Evolutionary conservation across 495 filamentous ascomycete genomes (phyloP), one percentile per base, ranked within the genome.

Genomic region (Penicillium lividum): DNA sequence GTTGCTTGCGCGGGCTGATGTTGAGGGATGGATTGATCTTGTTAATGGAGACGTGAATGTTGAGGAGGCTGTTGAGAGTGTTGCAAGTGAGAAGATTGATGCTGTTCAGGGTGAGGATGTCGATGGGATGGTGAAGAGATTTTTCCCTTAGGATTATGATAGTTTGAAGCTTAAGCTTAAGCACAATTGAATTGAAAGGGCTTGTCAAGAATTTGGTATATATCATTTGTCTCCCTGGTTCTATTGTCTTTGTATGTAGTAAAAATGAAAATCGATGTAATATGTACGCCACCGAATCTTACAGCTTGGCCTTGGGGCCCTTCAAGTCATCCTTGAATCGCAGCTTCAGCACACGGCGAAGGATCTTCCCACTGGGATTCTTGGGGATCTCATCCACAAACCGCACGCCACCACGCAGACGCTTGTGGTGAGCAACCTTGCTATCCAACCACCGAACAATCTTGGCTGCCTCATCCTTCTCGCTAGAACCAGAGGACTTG

Each of bases 341-440:
- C 46, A 79, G 72, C 65, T 84, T 84, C 64, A 88, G 67, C 40
- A 93, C 55, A 44, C 91, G 80, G 60, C 93, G 86, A 64, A 98
- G 70, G 51, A 97, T 92, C 83, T 98, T 98, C 1, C 93, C 93
- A 68, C 85, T 87, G 0, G 82, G 82, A 57, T 86, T 93, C 82
- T 94, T 96, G 29, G 93, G 93, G 8, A 98, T 83, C 61, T 82
- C 78, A 58, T 96, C 86, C 8, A 96, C 79, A 66, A 95, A 98
- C 8, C 80, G 81, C 0, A 97, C 82, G 3, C 93, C 93, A 16
- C 93, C 93, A 31, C 89, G 82, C 65, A 97, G 73, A 57, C 82
- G 80, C 80, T 97, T 97, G 63, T 93, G 85, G 10, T 78, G 74
- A 3, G 87, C 80, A 0, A 93, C 84, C 62, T 84, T 81, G 42